These are phyloP conservation scores for Coemansia sp. DNA, from an alignment of 192 early-diverging fungal species.

Conservation along the genomic window DNA sequence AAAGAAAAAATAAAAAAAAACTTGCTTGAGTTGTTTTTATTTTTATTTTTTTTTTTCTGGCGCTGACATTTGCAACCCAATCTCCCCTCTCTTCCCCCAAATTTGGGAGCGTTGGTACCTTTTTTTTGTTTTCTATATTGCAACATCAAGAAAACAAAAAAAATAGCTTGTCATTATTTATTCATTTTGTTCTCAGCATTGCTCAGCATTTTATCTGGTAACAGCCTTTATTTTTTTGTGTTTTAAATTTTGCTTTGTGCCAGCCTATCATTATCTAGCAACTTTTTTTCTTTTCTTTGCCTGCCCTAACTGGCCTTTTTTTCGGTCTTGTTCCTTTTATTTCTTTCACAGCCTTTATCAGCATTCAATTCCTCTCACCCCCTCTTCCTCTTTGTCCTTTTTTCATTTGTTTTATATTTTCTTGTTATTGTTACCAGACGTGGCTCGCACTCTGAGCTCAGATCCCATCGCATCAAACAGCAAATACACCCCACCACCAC, in stretches of 20 bases:
- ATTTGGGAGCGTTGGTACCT: not conserved
- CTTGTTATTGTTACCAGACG: not conserved
- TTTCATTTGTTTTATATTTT: too few species aligned
- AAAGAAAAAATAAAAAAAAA: not conserved
- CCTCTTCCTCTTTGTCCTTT: not conserved
- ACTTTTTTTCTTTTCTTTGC: too few species aligned
- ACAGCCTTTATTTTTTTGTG: not conserved
- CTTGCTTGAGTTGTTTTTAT: not conserved
- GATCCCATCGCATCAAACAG: too few species aligned
- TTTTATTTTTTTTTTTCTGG: not conserved
- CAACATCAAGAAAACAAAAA: not conserved
- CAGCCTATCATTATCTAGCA: not conserved
- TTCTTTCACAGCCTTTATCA: not conserved
- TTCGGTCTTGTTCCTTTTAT: not conserved
- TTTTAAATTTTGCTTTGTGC: not conserved
- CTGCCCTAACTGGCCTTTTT: not conserved
- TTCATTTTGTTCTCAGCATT: not conserved
- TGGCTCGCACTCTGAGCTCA: not conserved
- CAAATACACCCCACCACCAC: not conserved
- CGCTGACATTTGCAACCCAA: not conserved
- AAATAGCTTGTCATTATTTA: not conserved
- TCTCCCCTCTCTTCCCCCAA: not conserved
- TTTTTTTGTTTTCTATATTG: not conserved
- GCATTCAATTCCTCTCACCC: not conserved
- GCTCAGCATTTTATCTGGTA: conserved; percentile 1